A percentile compares a stretch with the other conserved stretches of the same genome.
Evolutionary conservation across 2,329 filamentous ascomycete species (phyloP).

Genomic region (Ustilaginoidea virens): DNA sequence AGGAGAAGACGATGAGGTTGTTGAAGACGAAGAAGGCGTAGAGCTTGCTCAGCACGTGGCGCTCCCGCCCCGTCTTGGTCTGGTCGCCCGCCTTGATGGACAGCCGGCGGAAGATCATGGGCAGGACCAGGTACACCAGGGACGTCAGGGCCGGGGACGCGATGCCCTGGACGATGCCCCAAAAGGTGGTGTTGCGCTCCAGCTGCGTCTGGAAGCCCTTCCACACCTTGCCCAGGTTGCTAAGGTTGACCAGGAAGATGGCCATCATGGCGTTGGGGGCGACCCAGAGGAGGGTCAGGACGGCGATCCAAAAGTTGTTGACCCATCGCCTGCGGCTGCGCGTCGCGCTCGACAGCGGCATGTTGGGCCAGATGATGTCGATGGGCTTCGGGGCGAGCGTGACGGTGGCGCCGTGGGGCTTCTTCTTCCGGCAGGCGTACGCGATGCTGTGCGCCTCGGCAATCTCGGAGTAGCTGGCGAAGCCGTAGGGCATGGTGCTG

Average conservation of each 20-base stretch:
- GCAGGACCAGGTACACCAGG: constrained; percentile 71
- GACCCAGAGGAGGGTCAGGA: constrained; percentile 76
- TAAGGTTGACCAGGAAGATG: constrained; percentile 78
- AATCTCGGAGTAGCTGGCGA: constrained; percentile 85
- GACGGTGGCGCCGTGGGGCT: constrained; percentile 63
- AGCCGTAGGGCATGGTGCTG: constrained; percentile 81
- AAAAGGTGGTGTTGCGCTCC: constrained; percentile 46
- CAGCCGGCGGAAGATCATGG: constrained; percentile 79
- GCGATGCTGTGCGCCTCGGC: constrained; percentile 78
- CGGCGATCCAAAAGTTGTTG: constrained; percentile 69
- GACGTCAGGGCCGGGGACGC: constrained; percentile 77
- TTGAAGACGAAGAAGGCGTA: constrained; percentile 97
- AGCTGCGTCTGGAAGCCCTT: constrained; percentile 52
- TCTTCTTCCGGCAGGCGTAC: constrained; percentile 65
- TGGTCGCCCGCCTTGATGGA: constrained; percentile 72
- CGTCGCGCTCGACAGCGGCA: constrained; percentile 53
- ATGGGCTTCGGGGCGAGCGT: constrained; percentile 70
- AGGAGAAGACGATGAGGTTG: constrained; percentile 84
- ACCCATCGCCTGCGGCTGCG: constrained; percentile 59
- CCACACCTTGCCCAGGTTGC: constrained; percentile 72
- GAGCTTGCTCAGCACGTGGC: constrained; percentile 78
- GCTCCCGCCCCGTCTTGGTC: constrained; percentile 82
- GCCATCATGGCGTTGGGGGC: constrained; percentile 89
- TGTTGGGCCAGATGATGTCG: constrained; percentile 93
- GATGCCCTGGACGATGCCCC: constrained; percentile 87